Base-by-base conservation (phyloP, 1,139 yeast genomes). In the Pichia sp. region DNA sequence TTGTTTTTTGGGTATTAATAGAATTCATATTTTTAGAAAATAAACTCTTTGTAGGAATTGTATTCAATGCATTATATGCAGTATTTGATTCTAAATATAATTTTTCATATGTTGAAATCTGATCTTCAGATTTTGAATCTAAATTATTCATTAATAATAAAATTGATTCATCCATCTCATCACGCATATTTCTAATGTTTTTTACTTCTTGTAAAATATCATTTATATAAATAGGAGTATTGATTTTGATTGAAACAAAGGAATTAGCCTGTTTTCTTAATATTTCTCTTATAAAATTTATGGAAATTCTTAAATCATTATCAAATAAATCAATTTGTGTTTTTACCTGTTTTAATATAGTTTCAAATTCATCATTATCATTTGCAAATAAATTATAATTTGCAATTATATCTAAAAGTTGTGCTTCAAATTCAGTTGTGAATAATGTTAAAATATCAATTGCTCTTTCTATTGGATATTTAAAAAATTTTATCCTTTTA, bases 241-340 rank as follows among this genome's bases (percentile, higher is more conserved):
- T 68, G 16, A 87, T 70, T 51, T 81, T 74, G 20, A 87, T 76
- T 27, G 82, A 74, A 30, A 83, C 73, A 58, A 84, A 84, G 51
- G 80, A 81, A 47, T 86, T 95, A 16, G 80, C 77, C 39, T 95
- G 68, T 57, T 81, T 86, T 49, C 97, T 70, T 32, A 85, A 68
- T 11, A 85, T 64, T 53, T 89, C 97, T 52, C 97, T 72, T 0
- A 87, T 74, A 40, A 85, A 61, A 45, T 68, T 73, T 45, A 70
- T 76, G 63, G 77, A 82, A 60, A 67, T 84, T 60, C 70, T 78
- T 49, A 68, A 62, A 51, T 67, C 71, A 51, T 67, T 69, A 36
- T 80, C 82, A 73, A 82, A 73, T 2, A 67, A 59, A 3, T 57
- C 61, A 31, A 76, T 64, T 0, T 74, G 59, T 0, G 58, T 55